Percentiles rank a stretch among this genome's conserved stretches.
Conservation (phyloP, 352 stramenopile species). For the Globisporangium canariense region DNA sequence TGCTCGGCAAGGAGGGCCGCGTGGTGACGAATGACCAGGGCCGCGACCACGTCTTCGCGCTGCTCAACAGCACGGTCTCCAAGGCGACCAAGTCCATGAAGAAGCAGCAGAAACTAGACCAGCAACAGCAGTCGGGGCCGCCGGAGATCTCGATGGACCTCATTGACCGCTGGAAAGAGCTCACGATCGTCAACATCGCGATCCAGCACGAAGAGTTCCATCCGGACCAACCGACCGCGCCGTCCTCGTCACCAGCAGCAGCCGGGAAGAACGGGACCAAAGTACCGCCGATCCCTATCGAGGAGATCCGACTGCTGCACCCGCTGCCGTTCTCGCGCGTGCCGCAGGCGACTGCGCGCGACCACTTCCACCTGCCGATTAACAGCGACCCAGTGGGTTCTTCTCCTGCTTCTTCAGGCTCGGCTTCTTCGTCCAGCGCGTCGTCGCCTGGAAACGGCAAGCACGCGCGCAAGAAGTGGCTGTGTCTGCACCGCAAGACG, state of each 20-base stretch:
- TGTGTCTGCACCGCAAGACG: slow-evolving; percentile 31
- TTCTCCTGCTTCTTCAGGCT: too few species aligned
- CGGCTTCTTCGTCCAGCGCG: neutral
- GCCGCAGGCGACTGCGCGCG: slow-evolving; percentile 43
- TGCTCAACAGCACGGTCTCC: slow-evolving; percentile 43
- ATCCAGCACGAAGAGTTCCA: slow-evolving; percentile 60
- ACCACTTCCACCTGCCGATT: slow-evolving; percentile 62
- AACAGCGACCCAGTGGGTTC: neutral
- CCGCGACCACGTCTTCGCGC: slow-evolving; percentile 90
- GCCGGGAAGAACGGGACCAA: slow-evolving; percentile 5
- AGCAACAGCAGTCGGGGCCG: neutral
- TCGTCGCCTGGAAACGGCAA: slow-evolving; percentile 11
- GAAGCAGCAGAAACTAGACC: slow-evolving; percentile 8
- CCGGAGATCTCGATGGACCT: slow-evolving; percentile 62
- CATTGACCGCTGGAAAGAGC: slow-evolving; percentile 67
- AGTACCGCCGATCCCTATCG: slow-evolving; percentile 33
- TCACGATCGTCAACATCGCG: slow-evolving; percentile 68
- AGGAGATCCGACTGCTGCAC: slow-evolving; percentile 51
- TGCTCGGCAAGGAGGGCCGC: slow-evolving; percentile 54
- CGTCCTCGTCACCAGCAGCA: neutral
- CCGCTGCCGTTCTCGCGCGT: slow-evolving; percentile 69
- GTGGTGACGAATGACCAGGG: slow-evolving; percentile 98
- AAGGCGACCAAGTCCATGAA: slow-evolving; percentile 15
- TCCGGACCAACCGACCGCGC: slow-evolving; percentile 9
- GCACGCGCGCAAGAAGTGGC: slow-evolving; percentile 30